Percentiles rank a stretch among this genome's conserved stretches.
Conservation (phyloP, 2,329 filamentous ascomycete genomes). For the Verticillium alfalfae region DNA sequence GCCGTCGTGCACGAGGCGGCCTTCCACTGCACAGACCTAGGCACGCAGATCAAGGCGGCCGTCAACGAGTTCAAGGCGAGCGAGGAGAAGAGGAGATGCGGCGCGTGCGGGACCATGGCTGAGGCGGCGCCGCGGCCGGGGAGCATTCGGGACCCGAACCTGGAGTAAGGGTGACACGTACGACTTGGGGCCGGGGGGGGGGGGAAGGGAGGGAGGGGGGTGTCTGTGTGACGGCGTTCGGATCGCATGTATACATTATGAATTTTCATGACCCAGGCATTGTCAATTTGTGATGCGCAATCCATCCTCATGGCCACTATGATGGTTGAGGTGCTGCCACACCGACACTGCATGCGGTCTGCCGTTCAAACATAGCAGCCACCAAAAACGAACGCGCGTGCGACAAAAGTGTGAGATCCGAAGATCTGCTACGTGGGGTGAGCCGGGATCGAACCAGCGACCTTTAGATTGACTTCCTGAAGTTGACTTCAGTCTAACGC, state of each 20-base stretch:
- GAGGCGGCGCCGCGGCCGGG: constrained; percentile 61
- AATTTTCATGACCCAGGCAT: too few relatives aligned
- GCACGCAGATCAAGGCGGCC: constrained; percentile 88
- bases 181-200: too few relatives aligned
- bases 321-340: too few relatives aligned
- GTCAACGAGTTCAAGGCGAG: constrained; percentile 73
- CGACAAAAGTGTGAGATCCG: not conserved
- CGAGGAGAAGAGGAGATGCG: constrained; percentile 67
- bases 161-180: constrained; percentile 22
- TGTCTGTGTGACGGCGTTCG: too few relatives aligned
- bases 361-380: too few relatives aligned
- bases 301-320: too few relatives aligned
- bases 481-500: not conserved
- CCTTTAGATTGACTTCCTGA: not conserved
- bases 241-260: too few relatives aligned
- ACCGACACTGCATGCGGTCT: too few relatives aligned
- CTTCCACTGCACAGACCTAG: constrained; percentile 86
- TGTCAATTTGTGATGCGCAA: too few relatives aligned
- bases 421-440: not conserved
- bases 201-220: too few relatives aligned
- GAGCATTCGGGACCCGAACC: constrained; percentile 54
- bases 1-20: constrained; percentile 75
- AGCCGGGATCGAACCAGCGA: not conserved
- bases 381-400: not conserved
- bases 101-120: constrained; percentile 69